phyloP scores from a whole-genome alignment of 2,329 filamentous ascomycete species.

The Beauveria scarabaeidicola region DNA sequence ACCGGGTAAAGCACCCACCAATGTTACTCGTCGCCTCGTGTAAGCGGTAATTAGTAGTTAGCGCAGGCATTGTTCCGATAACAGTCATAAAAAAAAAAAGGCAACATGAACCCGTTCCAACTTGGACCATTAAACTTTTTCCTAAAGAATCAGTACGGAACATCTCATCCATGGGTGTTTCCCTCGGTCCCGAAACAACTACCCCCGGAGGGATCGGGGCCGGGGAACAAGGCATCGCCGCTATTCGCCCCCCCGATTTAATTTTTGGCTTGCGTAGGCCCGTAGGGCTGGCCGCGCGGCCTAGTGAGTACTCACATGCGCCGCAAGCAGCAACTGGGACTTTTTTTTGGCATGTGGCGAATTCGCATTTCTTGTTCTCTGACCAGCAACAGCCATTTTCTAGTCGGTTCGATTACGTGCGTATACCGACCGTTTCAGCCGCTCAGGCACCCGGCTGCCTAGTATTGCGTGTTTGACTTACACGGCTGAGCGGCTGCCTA shows the following conservation, averaged over 20 bases:
- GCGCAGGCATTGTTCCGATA: background rate
- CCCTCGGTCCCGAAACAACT: background rate
- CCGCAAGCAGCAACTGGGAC: background rate
- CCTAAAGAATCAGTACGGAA: too few species aligned
- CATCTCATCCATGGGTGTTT: background rate
- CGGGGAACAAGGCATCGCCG: background rate
- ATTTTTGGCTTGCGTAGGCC: slow-evolving; percentile 4
- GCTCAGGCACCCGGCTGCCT: background rate
- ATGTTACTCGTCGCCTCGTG: background rate
- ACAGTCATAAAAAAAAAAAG: background rate
- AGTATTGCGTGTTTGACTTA: background rate
- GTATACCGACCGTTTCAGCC: background rate
- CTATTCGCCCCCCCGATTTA: background rate
- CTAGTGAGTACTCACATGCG: background rate
- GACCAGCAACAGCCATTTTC: background rate
- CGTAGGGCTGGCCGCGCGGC: slow-evolving; percentile 10
- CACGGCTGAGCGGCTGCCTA: background rate
- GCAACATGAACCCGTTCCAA: too few species aligned
- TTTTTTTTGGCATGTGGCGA: background rate
- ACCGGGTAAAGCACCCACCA: background rate
- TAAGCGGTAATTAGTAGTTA: background rate
- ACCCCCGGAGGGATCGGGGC: background rate
- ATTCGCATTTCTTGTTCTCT: background rate
- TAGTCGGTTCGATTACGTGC: slow-evolving; percentile 2
- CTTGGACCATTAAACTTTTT: too few species aligned